These are phyloP conservation scores for Eucalyptus sp. DNA, from an alignment of 345 rosid genomes.

Conservation along the genomic window DNA sequence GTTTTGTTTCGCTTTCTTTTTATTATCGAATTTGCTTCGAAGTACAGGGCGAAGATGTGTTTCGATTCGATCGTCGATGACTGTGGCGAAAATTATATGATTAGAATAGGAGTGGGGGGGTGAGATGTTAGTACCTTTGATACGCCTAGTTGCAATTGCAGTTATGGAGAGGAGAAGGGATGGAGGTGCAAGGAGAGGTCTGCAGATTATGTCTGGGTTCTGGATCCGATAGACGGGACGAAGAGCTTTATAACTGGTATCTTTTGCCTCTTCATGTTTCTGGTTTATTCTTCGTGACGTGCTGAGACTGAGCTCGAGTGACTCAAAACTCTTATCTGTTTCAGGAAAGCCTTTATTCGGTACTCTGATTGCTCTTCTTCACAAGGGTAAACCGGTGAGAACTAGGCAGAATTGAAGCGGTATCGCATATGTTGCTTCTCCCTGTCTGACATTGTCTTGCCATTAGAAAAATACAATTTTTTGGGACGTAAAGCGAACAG, in stretches of 20 bases:
- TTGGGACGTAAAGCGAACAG: not conserved
- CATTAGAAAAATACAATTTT: not conserved
- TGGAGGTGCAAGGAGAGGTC: slow-evolving; percentile 76
- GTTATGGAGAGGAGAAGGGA: slow-evolving; percentile 94
- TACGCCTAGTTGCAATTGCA: slow-evolving; percentile 6
- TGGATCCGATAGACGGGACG: slow-evolving; percentile 96
- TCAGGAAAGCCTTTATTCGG: slow-evolving; percentile 95
- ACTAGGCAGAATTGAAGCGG: not conserved
- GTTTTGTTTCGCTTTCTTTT: not conserved
- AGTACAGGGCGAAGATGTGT: not conserved
- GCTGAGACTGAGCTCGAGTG: not conserved
- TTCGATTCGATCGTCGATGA: not conserved
- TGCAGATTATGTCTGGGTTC: slow-evolving; percentile 94
- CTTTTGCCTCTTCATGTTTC: not conserved
- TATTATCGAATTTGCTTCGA: not conserved
- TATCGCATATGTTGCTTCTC: not conserved
- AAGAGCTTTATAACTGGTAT: slow-evolving; percentile 91
- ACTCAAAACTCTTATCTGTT: not conserved
- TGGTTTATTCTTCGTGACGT: not conserved
- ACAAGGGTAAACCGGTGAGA: slow-evolving; percentile 82
- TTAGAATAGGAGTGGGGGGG: not conserved
- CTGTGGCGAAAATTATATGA: not conserved
- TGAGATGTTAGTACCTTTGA: not conserved
- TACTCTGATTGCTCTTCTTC: slow-evolving; percentile 70
- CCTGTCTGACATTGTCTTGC: not conserved